Percentiles rank a stretch among this genome's conserved stretches.
Evolutionary conservation across 2,329 filamentous ascomycete species (phyloP).

Genomic region (Hymenoscyphus scutula): DNA sequence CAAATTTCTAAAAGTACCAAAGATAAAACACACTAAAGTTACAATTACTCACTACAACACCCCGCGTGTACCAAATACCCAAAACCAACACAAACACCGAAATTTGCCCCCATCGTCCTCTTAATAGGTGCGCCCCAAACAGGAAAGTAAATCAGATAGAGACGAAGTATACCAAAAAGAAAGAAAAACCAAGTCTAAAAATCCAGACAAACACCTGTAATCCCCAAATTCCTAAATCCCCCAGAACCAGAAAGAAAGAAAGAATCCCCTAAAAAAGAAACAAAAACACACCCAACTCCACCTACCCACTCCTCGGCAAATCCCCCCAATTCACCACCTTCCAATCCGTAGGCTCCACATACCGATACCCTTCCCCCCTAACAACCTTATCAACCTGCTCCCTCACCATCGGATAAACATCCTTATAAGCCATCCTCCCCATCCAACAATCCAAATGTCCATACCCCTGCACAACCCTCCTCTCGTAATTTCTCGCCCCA

Average conservation of each 20-base stretch:
- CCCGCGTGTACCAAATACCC: no score
- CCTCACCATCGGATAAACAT: slow-evolving; percentile 56
- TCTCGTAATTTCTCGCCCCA: slow-evolving; percentile 47
- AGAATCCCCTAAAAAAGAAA: neutral
- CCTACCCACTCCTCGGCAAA: slow-evolving; percentile 11
- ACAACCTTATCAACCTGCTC: slow-evolving; percentile 54
- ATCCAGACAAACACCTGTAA: no score
- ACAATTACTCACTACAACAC: no score
- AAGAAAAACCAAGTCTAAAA: no score
- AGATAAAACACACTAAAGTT: no score
- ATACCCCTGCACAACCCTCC: slow-evolving; percentile 55
- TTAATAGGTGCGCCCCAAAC: no score
- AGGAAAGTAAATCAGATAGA: no score
- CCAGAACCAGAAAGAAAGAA: neutral
- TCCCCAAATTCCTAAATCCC: no score
- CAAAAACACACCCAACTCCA: neutral
- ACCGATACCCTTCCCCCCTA: slow-evolving; percentile 30
- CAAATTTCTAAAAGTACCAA: no score
- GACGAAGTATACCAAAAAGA: no score
- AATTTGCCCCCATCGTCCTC: no score
- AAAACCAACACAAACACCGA: no score
- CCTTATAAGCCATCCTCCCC: slow-evolving; percentile 56
- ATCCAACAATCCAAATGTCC: slow-evolving; percentile 63
- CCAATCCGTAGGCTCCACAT: slow-evolving; percentile 30
- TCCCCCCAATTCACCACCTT: slow-evolving; percentile 21